These are phyloP conservation scores for Candida bentonensis DNA, from an alignment of 805 yeast species.

Conservation along the genomic window DNA sequence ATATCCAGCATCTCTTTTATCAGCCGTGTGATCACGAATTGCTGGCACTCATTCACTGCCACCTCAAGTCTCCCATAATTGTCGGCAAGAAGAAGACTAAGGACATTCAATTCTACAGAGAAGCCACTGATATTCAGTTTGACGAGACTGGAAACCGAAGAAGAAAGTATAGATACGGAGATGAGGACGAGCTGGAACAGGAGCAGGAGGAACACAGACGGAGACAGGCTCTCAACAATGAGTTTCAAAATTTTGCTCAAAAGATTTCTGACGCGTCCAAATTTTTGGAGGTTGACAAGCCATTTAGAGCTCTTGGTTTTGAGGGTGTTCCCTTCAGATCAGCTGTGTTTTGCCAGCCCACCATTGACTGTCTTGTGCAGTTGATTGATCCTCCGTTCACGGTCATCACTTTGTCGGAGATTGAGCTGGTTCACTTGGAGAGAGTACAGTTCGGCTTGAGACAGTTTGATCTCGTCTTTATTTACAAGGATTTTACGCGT, in stretches of 20 bases:
- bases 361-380: constrained; percentile 92
- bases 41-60: constrained; percentile 83
- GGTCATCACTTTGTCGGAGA: constrained; percentile 80
- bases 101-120: constrained; percentile 92
- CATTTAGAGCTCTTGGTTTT: constrained; percentile 92
- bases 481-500: constrained; percentile 75
- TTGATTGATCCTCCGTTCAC: constrained; percentile 88
- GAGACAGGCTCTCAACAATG: constrained; percentile 80
- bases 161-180: constrained; percentile 80
- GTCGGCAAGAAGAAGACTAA: constrained; percentile 91
- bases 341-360: constrained; percentile 89
- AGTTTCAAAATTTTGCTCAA: constrained; percentile 80
- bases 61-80: constrained; percentile 82
- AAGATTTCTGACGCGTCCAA: constrained; percentile 77
- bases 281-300: constrained; percentile 75
- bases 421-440: constrained; percentile 90
- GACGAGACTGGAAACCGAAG: constrained; percentile 95
- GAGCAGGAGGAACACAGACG: constrained; percentile 96
- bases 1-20: constrained; percentile 85
- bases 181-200: constrained; percentile 95
- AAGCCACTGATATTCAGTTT: constrained; percentile 88
- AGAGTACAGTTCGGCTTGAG: constrained; percentile 95
- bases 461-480: constrained; percentile 93
- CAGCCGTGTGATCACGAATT: constrained; percentile 94
- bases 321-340: constrained; percentile 95